Conservation (phyloP, 1,284 basidiomycete genomes). For the Mrakiaceae sp. region DNA sequence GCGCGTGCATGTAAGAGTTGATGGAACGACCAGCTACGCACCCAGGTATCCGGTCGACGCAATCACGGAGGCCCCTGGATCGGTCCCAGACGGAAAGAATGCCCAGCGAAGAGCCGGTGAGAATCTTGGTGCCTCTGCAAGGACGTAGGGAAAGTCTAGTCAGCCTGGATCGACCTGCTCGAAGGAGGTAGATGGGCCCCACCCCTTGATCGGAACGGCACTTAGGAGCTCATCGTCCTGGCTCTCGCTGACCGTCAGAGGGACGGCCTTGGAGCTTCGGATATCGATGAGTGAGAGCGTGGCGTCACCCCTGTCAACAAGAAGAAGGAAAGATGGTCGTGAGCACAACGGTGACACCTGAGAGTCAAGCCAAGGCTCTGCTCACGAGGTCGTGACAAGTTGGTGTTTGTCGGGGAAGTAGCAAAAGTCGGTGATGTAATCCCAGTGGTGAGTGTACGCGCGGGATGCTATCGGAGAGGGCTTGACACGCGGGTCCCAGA, state of each 20-base stretch:
- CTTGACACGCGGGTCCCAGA: constrained; percentile 67
- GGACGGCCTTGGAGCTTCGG: constrained; percentile 59
- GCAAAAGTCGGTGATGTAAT: constrained; percentile 88
- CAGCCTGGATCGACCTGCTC: not conserved
- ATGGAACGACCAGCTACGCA: constrained; percentile 31
- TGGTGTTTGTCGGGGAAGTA: constrained; percentile 77
- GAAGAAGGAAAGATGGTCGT: not conserved
- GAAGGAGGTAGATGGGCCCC: constrained; percentile 20
- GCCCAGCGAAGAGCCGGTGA: constrained; percentile 82
- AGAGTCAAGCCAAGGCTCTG: not conserved
- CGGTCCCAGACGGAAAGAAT: constrained; percentile 86
- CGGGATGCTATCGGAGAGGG: constrained; percentile 26
- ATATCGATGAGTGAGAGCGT: constrained; percentile 82
- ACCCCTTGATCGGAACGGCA: constrained; percentile 71
- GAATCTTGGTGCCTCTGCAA: constrained; percentile 58
- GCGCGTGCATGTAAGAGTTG: no score
- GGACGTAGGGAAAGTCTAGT: not conserved
- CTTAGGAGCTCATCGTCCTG: constrained; percentile 92
- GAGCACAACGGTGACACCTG: not conserved
- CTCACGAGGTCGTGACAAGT: constrained; percentile 69
- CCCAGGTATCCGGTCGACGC: constrained; percentile 86
- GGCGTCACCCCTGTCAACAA: constrained; percentile 62
- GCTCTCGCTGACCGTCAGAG: constrained; percentile 73
- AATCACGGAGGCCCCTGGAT: constrained; percentile 75
- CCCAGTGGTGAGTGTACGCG: constrained; percentile 76